These are phyloP conservation scores for Tetrapisispora namnaoensis DNA, from an alignment of 805 yeast genomes.

Conservation along the genomic window DNA sequence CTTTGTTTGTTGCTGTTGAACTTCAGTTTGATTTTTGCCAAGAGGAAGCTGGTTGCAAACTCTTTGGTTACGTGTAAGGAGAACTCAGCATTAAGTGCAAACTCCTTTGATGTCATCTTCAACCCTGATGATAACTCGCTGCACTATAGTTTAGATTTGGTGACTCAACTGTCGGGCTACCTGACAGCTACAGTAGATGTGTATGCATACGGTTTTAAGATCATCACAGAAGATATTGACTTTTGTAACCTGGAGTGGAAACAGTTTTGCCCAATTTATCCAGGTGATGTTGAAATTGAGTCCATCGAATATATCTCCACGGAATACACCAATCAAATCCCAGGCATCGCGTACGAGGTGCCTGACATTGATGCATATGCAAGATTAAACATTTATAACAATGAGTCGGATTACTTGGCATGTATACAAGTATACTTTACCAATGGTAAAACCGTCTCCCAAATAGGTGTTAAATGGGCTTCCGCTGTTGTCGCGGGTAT, in stretches of 20 bases:
- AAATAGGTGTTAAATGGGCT: conserved; percentile 84
- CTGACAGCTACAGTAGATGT: conserved; percentile 63
- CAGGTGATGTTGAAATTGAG: conserved; percentile 72
- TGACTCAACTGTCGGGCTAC: conserved; percentile 57
- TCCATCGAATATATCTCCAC: conserved; percentile 52
- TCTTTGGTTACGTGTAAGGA: conserved; percentile 86
- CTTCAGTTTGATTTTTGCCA: conserved; percentile 5
- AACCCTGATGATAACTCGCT: conserved; percentile 63
- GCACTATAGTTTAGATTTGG: conserved; percentile 58
- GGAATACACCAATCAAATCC: conserved; percentile 49
- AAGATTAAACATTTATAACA: conserved; percentile 42
- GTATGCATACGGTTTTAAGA: conserved; percentile 81
- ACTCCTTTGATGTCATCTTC: conserved; percentile 64
- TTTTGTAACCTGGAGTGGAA: conserved; percentile 62
- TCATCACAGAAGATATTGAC: conserved; percentile 49
- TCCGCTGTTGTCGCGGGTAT: conserved; percentile 85
- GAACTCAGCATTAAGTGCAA: conserved; percentile 61
- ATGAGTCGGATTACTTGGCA: conserved; percentile 41
- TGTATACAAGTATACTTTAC: conserved; percentile 69
- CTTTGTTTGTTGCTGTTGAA: not conserved
- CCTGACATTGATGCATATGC: conserved; percentile 82
- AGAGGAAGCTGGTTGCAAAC: conserved; percentile 44
- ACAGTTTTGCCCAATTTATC: conserved; percentile 82
- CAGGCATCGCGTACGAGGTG: conserved; percentile 77
- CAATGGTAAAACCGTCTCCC: conserved; percentile 75